Conservation (phyloP, 495 filamentous ascomycete species). For the Glonium stellatum region DNA sequence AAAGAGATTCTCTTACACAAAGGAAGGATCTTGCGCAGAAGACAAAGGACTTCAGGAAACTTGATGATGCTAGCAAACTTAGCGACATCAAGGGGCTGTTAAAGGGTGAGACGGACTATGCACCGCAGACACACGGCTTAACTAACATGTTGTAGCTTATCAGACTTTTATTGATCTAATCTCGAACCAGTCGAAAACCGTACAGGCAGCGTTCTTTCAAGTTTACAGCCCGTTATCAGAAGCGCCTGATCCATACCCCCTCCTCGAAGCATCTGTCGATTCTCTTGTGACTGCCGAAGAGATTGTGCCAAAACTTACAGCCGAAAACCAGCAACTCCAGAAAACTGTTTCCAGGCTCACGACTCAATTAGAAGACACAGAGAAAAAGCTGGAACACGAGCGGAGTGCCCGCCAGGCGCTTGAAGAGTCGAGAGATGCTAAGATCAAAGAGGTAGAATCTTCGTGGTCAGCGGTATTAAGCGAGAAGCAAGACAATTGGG, state of each 20-base stretch:
- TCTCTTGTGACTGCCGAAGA: constrained; percentile 86
- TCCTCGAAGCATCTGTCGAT: constrained; percentile 93
- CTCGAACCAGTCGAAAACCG: constrained; percentile 84
- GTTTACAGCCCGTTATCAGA: constrained; percentile 90
- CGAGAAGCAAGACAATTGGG: constrained; percentile 96
- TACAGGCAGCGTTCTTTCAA: constrained; percentile 78
- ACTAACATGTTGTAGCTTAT: constrained; percentile 57
- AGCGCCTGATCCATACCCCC: constrained; percentile 90
- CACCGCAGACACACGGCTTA: neutral
- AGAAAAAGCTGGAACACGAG: constrained; percentile 67
- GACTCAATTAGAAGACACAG: constrained; percentile 83
- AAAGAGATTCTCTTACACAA: constrained; percentile 86
- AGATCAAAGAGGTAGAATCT: constrained; percentile 76
- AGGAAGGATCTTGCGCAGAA: constrained; percentile 96
- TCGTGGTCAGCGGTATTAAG: constrained; percentile 89
- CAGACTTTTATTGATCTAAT: constrained; percentile 87
- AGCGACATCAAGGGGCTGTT: constrained; percentile 80
- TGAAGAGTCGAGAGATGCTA: constrained; percentile 68
- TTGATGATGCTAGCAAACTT: constrained; percentile 85
- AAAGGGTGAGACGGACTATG: constrained; percentile 52
- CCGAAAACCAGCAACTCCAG: constrained; percentile 81
- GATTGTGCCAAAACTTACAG: constrained; percentile 75
- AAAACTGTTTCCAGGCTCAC: constrained; percentile 71
- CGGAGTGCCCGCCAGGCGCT: constrained; percentile 61
- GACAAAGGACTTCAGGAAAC: constrained; percentile 94